Evolutionary conservation across 495 filamentous ascomycete genomes (phyloP).

Genomic region (Symbiotaphrina buchneri): DNA sequence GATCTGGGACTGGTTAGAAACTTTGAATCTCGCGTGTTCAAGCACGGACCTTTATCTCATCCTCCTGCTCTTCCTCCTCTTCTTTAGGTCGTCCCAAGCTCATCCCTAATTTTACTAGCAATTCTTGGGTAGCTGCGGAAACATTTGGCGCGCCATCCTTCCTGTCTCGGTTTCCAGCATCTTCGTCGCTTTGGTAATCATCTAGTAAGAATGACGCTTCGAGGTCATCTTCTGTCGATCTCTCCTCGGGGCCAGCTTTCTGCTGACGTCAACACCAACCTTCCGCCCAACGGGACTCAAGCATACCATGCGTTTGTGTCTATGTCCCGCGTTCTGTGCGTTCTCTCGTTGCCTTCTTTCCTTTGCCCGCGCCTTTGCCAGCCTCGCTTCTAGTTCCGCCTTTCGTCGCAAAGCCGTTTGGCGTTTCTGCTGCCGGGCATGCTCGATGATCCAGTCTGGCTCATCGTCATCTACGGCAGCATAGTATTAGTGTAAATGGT

Average conservation of each 20-base stretch:
- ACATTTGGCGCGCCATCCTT: conserved; percentile 20
- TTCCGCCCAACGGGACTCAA: background rate
- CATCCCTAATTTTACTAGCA: conserved; percentile 34
- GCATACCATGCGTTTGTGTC: conserved; percentile 26
- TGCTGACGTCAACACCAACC: conserved; percentile 5
- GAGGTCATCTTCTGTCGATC: conserved; percentile 21
- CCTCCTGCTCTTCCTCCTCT: conserved; percentile 25
- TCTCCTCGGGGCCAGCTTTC: conserved; percentile 14
- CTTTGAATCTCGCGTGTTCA: background rate
- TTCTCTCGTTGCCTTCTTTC: conserved; percentile 37
- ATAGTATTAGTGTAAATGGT: conserved; percentile 11
- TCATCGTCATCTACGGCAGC: conserved; percentile 63
- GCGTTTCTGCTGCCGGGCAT: conserved; percentile 40
- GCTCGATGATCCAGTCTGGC: conserved; percentile 76
- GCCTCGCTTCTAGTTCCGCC: conserved; percentile 44
- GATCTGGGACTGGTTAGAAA: conserved; percentile 23
- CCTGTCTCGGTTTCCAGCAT: conserved; percentile 9
- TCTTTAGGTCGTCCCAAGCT: conserved; percentile 18
- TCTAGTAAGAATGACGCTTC: conserved; percentile 58
- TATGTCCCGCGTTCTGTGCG: conserved; percentile 20
- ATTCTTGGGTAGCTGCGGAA: conserved; percentile 36
- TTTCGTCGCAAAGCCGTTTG: conserved; percentile 39
- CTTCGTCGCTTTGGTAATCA: conserved; percentile 57
- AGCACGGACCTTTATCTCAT: conserved; percentile 32
- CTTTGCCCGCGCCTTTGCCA: conserved; percentile 42